A percentile compares a stretch with the other conserved stretches of the same genome.
phyloP scores from a whole-genome alignment of 164 flowering plant species.

The Akebia trifoliata region DNA sequence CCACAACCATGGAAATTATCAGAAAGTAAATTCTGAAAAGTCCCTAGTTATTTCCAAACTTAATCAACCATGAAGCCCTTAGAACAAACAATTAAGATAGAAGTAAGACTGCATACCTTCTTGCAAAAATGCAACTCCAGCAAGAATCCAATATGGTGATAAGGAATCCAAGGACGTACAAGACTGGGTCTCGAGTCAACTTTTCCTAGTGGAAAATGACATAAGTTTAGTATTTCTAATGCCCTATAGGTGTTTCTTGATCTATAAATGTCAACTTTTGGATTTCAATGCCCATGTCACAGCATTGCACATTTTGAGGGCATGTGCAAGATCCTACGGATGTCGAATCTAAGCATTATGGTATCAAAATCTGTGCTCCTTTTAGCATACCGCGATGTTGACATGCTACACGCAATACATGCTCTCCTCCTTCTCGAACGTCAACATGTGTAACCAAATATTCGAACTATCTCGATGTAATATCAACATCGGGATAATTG shows the following conservation, averaged over 20 bases:
- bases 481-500: neutral
- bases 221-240: conserved; percentile 12
- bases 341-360: conserved; percentile 1
- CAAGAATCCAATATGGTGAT: conserved; percentile 3
- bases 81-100: neutral
- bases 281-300: neutral
- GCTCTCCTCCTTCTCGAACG: neutral
- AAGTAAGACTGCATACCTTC: conserved; percentile 16
- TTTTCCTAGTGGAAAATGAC: conserved; percentile 17
- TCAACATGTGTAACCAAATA: neutral
- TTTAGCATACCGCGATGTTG: neutral
- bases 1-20: conserved; percentile 4
- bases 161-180: conserved; percentile 10
- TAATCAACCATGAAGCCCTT: neutral
- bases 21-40: neutral
- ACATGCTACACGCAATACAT: neutral
- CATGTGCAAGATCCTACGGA: conserved; percentile 1
- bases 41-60: neutral
- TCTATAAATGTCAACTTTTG: conserved; percentile 4
- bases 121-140: neutral
- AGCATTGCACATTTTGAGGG: neutral
- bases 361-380: conserved; percentile 1
- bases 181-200: conserved; percentile 12
- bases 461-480: neutral
- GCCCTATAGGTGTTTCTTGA: conserved; percentile 6